Conservation (phyloP, 2,329 filamentous ascomycete genomes). For the Paramyrothecium sp. region DNA sequence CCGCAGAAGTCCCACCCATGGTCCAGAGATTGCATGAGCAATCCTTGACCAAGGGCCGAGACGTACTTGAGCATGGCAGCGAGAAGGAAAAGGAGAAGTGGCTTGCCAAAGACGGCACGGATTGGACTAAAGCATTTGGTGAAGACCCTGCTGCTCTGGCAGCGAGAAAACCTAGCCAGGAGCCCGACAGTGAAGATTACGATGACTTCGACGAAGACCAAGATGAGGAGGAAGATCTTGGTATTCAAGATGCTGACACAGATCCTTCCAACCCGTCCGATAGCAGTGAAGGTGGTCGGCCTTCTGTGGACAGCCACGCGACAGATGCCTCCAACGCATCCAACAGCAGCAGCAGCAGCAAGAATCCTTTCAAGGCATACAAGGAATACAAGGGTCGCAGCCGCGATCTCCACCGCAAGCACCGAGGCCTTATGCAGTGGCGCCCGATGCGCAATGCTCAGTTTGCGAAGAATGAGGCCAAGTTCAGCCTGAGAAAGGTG, state of each 20-base stretch:
- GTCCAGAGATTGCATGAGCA: slow-evolving; percentile 78
- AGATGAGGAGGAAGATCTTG: slow-evolving; percentile 43
- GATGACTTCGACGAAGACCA: slow-evolving; percentile 37
- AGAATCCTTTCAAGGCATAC: slow-evolving; percentile 55
- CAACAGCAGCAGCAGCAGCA: slow-evolving; percentile 33
- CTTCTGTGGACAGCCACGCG: slow-evolving; percentile 39
- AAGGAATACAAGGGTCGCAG: slow-evolving; percentile 67
- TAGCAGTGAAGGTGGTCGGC: slow-evolving; percentile 21
- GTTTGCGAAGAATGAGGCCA: slow-evolving; percentile 86
- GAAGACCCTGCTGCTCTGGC: slow-evolving; percentile 62
- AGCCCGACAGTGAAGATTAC: slow-evolving; percentile 33
- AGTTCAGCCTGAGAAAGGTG: slow-evolving; percentile 72
- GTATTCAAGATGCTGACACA: slow-evolving; percentile 54
- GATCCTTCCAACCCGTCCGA: slow-evolving; percentile 24
- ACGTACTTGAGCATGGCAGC: slow-evolving; percentile 72
- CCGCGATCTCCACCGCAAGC: slow-evolving; percentile 77
- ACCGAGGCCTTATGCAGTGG: slow-evolving; percentile 94
- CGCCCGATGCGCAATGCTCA: slow-evolving; percentile 80
- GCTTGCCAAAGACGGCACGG: slow-evolving; percentile 75
- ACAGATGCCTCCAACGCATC: slow-evolving; percentile 29
- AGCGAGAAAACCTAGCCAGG: slow-evolving; percentile 26
- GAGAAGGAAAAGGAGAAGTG: slow-evolving; percentile 74
- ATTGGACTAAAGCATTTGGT: slow-evolving; percentile 87
- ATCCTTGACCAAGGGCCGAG: slow-evolving; percentile 75
- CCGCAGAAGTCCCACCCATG: slow-evolving; percentile 68